phyloP scores from a whole-genome alignment of 495 filamentous ascomycete genomes.

The Aspergillus panamensis region DNA sequence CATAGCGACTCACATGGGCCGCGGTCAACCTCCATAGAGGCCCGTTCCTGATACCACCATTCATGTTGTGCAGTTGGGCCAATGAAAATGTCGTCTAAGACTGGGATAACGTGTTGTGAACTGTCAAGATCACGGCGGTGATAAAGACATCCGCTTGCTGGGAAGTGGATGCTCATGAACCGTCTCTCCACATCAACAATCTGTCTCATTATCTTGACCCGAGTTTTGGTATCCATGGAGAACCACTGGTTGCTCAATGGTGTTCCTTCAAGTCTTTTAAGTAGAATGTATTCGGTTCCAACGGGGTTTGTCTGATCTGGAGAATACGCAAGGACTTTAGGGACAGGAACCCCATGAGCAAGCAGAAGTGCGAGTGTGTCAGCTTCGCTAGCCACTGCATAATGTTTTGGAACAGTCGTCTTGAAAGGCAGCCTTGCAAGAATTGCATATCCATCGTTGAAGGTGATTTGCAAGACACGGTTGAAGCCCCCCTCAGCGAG shows the following conservation, averaged over 20 bases:
- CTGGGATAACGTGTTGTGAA: neutral
- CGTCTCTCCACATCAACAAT: conserved; percentile 19
- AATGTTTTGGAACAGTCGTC: conserved; percentile 26
- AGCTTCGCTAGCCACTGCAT: conserved; percentile 35
- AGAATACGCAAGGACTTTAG: conserved; percentile 16
- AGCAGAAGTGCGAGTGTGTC: conserved; percentile 33
- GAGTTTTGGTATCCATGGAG: conserved; percentile 9
- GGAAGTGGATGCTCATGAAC: conserved; percentile 16
- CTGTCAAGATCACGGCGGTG: conserved; percentile 15
- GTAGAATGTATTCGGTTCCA: conserved; percentile 16
- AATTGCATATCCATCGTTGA: conserved; percentile 24
- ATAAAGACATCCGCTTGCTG: conserved; percentile 21
- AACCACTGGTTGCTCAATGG: conserved; percentile 21
- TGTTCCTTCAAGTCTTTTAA: conserved; percentile 6
- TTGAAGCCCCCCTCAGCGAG: conserved; percentile 37
- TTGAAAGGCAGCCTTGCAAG: conserved; percentile 28
- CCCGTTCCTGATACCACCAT: conserved; percentile 22
- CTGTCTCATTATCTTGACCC: conserved; percentile 7
- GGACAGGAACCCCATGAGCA: conserved; percentile 29
- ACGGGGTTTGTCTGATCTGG: neutral
- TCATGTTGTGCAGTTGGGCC: conserved; percentile 21
- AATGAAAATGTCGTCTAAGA: conserved; percentile 17
- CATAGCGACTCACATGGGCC: conserved; percentile 24
- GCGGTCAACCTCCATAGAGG: conserved; percentile 15
- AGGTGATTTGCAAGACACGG: conserved; percentile 24